Percentiles rank a stretch among this genome's conserved stretches.
Conservation (phyloP, 1,284 basidiomycete species). For the Fomitopsis palustris region DNA sequence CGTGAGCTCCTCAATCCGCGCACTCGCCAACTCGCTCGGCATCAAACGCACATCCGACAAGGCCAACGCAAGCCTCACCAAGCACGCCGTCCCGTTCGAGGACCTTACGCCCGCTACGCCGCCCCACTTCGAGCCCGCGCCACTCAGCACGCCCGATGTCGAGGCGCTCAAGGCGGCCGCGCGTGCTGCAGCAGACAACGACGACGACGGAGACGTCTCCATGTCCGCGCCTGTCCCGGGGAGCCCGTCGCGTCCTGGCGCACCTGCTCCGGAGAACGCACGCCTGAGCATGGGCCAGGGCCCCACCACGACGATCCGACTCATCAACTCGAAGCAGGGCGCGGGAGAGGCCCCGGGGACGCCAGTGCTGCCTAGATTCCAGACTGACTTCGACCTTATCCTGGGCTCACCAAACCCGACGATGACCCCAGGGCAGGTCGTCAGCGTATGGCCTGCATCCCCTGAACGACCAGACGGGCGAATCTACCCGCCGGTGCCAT, state of each 20-base stretch:
- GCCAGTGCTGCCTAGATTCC: constrained; percentile 58
- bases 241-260: constrained; percentile 48
- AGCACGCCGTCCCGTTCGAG: constrained; percentile 49
- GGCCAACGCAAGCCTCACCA: constrained; percentile 28
- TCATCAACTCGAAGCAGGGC: constrained; percentile 41
- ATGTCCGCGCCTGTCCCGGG: constrained; percentile 48
- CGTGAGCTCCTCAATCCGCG: constrained; percentile 61
- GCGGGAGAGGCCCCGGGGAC: constrained; percentile 35
- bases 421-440: constrained; percentile 18
- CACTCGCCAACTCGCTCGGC: constrained; percentile 64
- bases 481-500: constrained; percentile 44
- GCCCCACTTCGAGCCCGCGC: constrained; percentile 46
- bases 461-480: constrained; percentile 21
- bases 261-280: constrained; percentile 53
- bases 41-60: constrained; percentile 41
- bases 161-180: constrained; percentile 14
- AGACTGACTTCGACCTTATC: constrained; percentile 62
- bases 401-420: constrained; percentile 47
- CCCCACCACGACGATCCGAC: constrained; percentile 52
- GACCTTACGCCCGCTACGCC: constrained; percentile 42
- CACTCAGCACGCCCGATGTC: constrained; percentile 37
- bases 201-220: constrained; percentile 11
- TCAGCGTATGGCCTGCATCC: constrained; percentile 44
- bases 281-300: constrained; percentile 49
- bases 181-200: constrained; percentile 22